These are phyloP conservation scores for Hysterium pulicare DNA, from an alignment of 2,329 filamentous ascomycete genomes.

Conservation along the genomic window DNA sequence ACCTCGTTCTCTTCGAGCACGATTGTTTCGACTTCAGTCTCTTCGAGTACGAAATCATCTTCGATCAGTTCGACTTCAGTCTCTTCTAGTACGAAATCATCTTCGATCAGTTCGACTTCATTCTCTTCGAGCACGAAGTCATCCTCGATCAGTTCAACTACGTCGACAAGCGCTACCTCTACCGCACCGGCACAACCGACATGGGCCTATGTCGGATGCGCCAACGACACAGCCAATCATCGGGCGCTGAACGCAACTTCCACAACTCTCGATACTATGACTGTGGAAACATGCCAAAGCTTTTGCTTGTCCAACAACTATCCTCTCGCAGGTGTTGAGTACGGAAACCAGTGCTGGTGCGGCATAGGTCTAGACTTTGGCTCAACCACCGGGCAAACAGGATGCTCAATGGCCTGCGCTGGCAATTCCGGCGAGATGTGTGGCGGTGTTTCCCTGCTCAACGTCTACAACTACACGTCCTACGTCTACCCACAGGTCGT, in stretches of 20 bases:
- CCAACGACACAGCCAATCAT: background rate
- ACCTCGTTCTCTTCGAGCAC: background rate
- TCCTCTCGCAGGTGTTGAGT: conserved; percentile 1
- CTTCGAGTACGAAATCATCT: background rate
- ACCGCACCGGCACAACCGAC: background rate
- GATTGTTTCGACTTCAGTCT: background rate
- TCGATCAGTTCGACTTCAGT: too few relatives aligned
- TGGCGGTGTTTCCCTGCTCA: background rate
- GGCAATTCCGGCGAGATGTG: background rate
- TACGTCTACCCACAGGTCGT: background rate
- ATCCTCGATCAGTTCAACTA: background rate
- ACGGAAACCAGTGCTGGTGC: conserved; percentile 1
- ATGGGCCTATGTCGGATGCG: background rate
- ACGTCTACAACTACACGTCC: background rate
- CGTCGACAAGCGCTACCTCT: background rate
- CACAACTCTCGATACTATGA: background rate
- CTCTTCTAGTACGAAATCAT: too few relatives aligned
- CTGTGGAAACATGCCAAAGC: conserved; percentile 1
- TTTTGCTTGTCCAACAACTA: conserved; percentile 1
- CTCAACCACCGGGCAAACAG: background rate
- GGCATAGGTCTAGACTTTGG: background rate
- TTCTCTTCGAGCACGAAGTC: background rate
- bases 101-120: background rate
- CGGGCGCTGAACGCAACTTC: background rate
- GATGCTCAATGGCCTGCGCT: conserved; percentile 3